Conservation (phyloP, 345 rosid species). For the Syzygium aromaticum region DNA sequence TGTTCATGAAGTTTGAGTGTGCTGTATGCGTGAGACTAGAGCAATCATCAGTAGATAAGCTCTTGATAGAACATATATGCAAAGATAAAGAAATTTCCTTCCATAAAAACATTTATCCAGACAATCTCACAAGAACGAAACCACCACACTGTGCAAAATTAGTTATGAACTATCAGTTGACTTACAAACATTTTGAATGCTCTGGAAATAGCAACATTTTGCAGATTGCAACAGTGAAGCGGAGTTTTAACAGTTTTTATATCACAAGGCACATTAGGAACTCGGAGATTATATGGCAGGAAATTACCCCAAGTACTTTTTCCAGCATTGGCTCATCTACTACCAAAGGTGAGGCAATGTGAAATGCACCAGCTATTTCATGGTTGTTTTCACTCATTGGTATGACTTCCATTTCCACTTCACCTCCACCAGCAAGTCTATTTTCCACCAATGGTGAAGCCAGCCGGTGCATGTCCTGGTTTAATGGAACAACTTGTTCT, state of each 20-base stretch:
- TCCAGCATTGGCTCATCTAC: slow-evolving; percentile 90
- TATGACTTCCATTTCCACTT: slow-evolving; percentile 98
- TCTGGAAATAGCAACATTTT: background rate
- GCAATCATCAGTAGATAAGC: background rate
- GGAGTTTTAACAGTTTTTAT: background rate
- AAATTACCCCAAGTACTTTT: slow-evolving; percentile 84
- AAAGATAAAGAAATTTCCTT: background rate
- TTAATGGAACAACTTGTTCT: slow-evolving; percentile 65
- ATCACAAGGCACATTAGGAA: background rate
- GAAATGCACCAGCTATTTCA: slow-evolving; percentile 64
- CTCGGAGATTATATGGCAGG: background rate
- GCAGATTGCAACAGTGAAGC: background rate
- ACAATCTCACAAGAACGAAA: background rate
- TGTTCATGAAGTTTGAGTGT: background rate
- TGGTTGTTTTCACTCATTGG: slow-evolving; percentile 79
- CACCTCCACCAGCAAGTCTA: slow-evolving; percentile 85
- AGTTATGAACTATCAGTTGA: background rate
- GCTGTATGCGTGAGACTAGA: background rate
- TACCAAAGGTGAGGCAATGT: slow-evolving; percentile 57
- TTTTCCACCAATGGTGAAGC: slow-evolving; percentile 71
- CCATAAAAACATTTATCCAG: background rate
- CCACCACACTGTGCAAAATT: background rate
- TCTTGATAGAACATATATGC: background rate
- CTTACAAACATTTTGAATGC: background rate
- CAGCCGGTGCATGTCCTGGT: slow-evolving; percentile 68